These are phyloP conservation scores for Carex parvula DNA, from an alignment of 176 grass and related monocot species.

Conservation along the genomic window DNA sequence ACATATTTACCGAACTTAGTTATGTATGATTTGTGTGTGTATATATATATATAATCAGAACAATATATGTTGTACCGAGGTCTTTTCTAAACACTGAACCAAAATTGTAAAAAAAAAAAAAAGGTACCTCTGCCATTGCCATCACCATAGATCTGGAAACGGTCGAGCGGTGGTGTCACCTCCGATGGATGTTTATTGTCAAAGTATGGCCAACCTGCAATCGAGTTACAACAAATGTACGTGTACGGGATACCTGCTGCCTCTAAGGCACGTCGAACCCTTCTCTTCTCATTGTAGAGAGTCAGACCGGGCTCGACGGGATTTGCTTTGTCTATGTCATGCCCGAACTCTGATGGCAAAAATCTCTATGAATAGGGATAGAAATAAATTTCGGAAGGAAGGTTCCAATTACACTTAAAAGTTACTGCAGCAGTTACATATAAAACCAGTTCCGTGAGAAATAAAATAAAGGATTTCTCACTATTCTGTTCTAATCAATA, in stretches of 20 bases:
- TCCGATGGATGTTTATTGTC: constrained; percentile 67
- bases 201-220: constrained; percentile 74
- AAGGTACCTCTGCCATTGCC: constrained; percentile 44
- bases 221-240: constrained; percentile 81
- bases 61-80: background rate
- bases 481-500: background rate
- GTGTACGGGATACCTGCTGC: constrained; percentile 55
- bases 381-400: background rate
- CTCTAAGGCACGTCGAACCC: constrained; percentile 49
- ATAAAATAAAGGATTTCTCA: too few species aligned
- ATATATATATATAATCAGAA: too few species aligned
- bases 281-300: constrained; percentile 58
- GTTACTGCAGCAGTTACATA: too few species aligned
- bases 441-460: too few species aligned
- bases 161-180: constrained; percentile 49
- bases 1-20: too few species aligned
- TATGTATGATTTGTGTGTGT: too few species aligned
- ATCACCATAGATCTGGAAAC: constrained; percentile 73
- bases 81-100: background rate
- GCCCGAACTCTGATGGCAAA: constrained; percentile 75
- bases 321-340: constrained; percentile 68
- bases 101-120: background rate
- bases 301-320: constrained; percentile 49
- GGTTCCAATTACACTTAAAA: background rate
- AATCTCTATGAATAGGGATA: constrained; percentile 30